Conservation (phyloP, 2,329 filamentous ascomycete species). For the Escovopsis weberi region DNA sequence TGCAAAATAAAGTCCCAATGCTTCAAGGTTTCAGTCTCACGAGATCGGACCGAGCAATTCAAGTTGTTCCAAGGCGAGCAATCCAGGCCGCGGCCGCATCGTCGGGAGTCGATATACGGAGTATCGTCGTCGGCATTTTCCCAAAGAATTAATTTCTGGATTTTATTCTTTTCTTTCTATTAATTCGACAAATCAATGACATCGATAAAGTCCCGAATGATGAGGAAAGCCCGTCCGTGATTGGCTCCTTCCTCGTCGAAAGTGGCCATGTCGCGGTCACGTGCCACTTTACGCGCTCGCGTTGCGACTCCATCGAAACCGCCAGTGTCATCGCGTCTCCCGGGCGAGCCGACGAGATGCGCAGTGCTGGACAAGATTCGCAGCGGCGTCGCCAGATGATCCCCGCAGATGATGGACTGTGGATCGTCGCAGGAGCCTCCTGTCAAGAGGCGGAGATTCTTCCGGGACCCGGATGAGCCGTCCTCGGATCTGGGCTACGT, state of each 20-base stretch:
- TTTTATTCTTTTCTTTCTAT: no score
- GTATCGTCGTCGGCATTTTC: no score
- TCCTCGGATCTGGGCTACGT: conserved; percentile 12
- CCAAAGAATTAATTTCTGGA: no score
- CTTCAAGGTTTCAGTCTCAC: neutral
- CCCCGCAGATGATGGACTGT: conserved; percentile 21
- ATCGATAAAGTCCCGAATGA: no score
- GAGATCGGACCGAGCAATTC: no score
- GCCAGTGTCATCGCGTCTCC: conserved; percentile 23
- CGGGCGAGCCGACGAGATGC: conserved; percentile 9
- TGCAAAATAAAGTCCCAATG: neutral
- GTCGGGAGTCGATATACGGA: no score
- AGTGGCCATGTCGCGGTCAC: conserved; percentile 19
- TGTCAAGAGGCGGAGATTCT: conserved; percentile 28
- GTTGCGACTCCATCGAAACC: neutral
- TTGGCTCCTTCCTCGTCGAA: neutral
- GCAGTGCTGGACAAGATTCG: no score
- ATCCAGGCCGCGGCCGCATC: no score
- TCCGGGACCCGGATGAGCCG: conserved; percentile 19
- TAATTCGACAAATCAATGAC: no score
- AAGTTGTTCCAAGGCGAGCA: no score
- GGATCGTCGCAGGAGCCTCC: conserved; percentile 27
- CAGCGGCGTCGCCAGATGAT: neutral
- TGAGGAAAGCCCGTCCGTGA: no score
- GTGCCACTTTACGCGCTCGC: conserved; percentile 22